Percentiles rank a stretch among this genome's conserved stretches.
Conservation (phyloP, 352 stramenopile species). For the Phytophthora podocarpi region DNA sequence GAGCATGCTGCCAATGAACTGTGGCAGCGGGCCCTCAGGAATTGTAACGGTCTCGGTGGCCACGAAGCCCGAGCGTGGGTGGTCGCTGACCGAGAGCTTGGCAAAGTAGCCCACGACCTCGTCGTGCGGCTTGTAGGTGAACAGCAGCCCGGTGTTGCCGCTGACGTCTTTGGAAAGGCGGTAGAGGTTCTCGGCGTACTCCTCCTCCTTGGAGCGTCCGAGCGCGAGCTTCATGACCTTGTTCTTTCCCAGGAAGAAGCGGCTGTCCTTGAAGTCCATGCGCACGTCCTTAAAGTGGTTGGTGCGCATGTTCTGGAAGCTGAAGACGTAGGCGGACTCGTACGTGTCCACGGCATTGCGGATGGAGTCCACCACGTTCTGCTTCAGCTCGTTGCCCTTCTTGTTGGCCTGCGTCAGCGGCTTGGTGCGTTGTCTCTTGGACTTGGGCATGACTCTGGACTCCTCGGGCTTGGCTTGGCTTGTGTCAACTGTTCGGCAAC, state of each 20-base stretch:
- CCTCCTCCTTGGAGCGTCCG: slow-evolving; percentile 93
- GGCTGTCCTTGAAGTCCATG: slow-evolving; percentile 95
- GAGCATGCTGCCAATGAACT: slow-evolving; percentile 96
- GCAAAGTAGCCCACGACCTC: slow-evolving; percentile 94
- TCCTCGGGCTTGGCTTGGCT: slow-evolving; percentile 20
- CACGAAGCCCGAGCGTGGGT: slow-evolving; percentile 93
- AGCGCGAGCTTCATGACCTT: slow-evolving; percentile 98
- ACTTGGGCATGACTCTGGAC: slow-evolving; percentile 79
- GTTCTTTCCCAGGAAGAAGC: slow-evolving; percentile 99
- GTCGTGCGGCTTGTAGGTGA: slow-evolving; percentile 92
- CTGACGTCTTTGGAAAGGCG: slow-evolving; percentile 92
- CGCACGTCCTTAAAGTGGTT: slow-evolving; percentile 99
- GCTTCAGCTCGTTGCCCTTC: slow-evolving; percentile 97
- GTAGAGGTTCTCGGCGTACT: slow-evolving; percentile 96
- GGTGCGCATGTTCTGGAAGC: slow-evolving; percentile 98
- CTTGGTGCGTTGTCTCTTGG: slow-evolving; percentile 87
- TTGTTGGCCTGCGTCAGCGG: slow-evolving; percentile 96
- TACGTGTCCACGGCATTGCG: slow-evolving; percentile 94
- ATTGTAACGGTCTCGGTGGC: slow-evolving; percentile 91
- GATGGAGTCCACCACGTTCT: slow-evolving; percentile 93
- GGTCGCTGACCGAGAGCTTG: slow-evolving; percentile 92
- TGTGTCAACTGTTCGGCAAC: slow-evolving; percentile 7
- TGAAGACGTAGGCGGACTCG: slow-evolving; percentile 95
- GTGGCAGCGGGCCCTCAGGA: slow-evolving; percentile 86
- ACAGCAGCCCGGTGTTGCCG: slow-evolving; percentile 95